Evolutionary conservation across 2,329 filamentous ascomycete species (phyloP).

Genomic region (Claviceps purpurea): DNA sequence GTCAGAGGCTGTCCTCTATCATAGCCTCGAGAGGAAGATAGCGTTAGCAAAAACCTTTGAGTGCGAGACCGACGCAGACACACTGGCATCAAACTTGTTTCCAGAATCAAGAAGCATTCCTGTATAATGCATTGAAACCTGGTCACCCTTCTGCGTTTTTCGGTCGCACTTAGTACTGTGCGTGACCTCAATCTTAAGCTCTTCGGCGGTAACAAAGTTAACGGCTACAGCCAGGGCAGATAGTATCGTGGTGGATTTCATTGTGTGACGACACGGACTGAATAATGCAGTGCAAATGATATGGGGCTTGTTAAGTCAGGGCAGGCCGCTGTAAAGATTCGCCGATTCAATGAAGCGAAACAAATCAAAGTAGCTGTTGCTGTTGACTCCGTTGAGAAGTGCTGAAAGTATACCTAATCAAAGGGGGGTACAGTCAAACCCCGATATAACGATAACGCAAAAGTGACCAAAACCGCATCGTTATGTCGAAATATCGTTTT

Average conservation of each 20-base stretch:
- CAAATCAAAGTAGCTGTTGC: no score
- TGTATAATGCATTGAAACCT: slow-evolving; percentile 74
- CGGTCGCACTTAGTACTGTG: slow-evolving; percentile 64
- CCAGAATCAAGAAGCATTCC: slow-evolving; percentile 66
- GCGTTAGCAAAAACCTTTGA: not conserved
- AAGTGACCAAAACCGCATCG: no score
- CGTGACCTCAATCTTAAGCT: slow-evolving; percentile 68
- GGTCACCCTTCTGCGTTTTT: slow-evolving; percentile 64
- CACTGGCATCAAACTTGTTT: slow-evolving; percentile 68
- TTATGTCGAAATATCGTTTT: no score
- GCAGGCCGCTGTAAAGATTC: no score
- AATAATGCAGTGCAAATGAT: no score
- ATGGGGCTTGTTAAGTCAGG: no score
- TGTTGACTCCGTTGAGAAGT: no score
- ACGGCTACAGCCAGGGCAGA: slow-evolving; percentile 38
- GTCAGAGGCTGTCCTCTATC: slow-evolving; percentile 61
- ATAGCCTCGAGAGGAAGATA: slow-evolving; percentile 36
- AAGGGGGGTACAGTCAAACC: no score
- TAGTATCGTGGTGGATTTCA: slow-evolving; percentile 36
- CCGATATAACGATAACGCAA: no score
- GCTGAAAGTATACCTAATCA: no score
- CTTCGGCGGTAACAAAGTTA: slow-evolving; percentile 37
- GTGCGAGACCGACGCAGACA: slow-evolving; percentile 7
- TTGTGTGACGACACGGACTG: slow-evolving; percentile 17
- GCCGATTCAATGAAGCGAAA: no score